A percentile compares a stretch with the other conserved stretches of the same genome.
phyloP scores from a whole-genome alignment of 2,329 filamentous ascomycete genomes.

The Neonectria punicea region DNA sequence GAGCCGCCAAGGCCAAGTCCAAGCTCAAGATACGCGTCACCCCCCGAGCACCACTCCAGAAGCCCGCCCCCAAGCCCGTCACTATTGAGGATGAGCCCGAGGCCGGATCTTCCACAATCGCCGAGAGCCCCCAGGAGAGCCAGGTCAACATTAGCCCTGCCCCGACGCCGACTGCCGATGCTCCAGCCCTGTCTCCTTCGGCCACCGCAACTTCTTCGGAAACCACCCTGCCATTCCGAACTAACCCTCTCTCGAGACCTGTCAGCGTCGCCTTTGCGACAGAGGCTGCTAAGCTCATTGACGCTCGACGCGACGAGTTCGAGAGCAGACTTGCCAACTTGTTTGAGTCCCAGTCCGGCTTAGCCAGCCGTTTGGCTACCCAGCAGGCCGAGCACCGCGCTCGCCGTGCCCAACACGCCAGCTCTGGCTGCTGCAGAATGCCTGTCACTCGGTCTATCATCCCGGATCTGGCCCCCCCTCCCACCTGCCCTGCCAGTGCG shows the following conservation, averaged over 20 bases:
- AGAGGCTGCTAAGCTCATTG: conserved; percentile 42
- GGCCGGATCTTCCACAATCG: conserved; percentile 25
- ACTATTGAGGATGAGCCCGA: conserved; percentile 64
- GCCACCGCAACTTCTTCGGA: conserved; percentile 30
- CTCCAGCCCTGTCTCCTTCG: conserved; percentile 33
- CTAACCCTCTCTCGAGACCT: conserved; percentile 39
- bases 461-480: neutral
- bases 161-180: conserved; percentile 32
- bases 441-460: neutral
- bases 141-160: conserved; percentile 27
- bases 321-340: conserved; percentile 42
- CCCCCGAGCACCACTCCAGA: conserved; percentile 50
- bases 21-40: conserved; percentile 91
- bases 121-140: conserved; percentile 23
- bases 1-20: conserved; percentile 96
- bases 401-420: neutral
- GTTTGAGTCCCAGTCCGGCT: conserved; percentile 37
- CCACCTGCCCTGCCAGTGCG: conserved; percentile 30
- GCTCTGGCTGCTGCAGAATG: neutral
- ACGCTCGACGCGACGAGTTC: conserved; percentile 42
- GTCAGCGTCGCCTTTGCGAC: conserved; percentile 42
- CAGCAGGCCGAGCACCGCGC: conserved; percentile 12
- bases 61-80: conserved; percentile 52
- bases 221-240: conserved; percentile 38
- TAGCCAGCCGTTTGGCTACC: conserved; percentile 17